phyloP scores from a whole-genome alignment of 345 rosid genomes.

The Balakata baccata region DNA sequence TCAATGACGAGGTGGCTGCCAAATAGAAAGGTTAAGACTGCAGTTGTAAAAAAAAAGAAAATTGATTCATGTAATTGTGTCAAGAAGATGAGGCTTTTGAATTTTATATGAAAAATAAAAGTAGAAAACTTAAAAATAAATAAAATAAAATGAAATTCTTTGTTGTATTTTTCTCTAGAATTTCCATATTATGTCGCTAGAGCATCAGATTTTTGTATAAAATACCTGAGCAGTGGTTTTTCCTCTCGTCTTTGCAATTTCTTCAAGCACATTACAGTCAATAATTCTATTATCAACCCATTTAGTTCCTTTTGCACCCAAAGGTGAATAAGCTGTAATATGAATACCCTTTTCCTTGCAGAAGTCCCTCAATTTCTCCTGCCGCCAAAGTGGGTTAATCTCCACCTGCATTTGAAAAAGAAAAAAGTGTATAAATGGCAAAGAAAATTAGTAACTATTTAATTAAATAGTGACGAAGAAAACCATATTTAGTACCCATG shows the following conservation, averaged over 20 bases:
- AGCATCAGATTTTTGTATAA: not conserved
- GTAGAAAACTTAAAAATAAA: too few species aligned
- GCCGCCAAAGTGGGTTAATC: slow-evolving; percentile 37
- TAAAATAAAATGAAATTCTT: too few species aligned
- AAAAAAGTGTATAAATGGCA: too few species aligned
- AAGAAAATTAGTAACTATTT: not conserved
- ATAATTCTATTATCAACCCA: slow-evolving; percentile 37
- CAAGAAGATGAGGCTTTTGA: too few species aligned
- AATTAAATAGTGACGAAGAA: not conserved
- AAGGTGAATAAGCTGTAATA: slow-evolving; percentile 34
- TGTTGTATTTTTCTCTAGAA: too few species aligned
- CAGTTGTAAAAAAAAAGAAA: too few species aligned
- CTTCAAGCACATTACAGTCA: slow-evolving; percentile 26
- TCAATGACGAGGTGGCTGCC: too few species aligned
- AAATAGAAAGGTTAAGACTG: too few species aligned
- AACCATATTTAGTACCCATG: too few species aligned
- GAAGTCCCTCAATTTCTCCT: slow-evolving; percentile 28
- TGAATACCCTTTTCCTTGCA: slow-evolving; percentile 32
- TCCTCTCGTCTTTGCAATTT: slow-evolving; percentile 32
- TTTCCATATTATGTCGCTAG: too few species aligned
- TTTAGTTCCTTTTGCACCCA: slow-evolving; percentile 30
- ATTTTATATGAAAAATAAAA: too few species aligned
- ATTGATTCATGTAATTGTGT: too few species aligned
- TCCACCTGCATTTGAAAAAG: slow-evolving; percentile 28
- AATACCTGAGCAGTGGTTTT: slow-evolving; percentile 37